These are phyloP conservation scores for Heterobasidion irregulare DNA, from an alignment of 1,284 basidiomycete species.

Conservation along the genomic window DNA sequence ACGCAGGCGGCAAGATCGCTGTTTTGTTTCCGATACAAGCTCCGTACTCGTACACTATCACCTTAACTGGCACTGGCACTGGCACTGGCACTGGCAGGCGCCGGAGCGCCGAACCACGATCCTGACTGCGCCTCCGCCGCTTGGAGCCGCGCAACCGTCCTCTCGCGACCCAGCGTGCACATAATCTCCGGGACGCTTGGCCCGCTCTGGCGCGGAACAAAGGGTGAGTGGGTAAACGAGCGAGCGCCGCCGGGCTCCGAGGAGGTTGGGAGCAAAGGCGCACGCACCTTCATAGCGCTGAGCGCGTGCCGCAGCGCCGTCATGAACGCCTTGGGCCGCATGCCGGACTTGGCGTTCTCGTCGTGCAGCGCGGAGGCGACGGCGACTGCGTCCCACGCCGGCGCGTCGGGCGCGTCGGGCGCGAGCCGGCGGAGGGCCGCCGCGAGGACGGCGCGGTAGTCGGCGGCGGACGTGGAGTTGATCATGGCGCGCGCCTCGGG, in stretches of 20 bases:
- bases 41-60: background rate
- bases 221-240: background rate
- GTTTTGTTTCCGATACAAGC: too few relatives aligned
- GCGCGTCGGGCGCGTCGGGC: background rate
- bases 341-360: slow-evolving; percentile 25
- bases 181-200: slow-evolving; percentile 39
- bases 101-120: slow-evolving; percentile 4
- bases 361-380: slow-evolving; percentile 7
- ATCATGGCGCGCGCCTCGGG: slow-evolving; percentile 51
- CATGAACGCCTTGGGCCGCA: slow-evolving; percentile 55
- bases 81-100: too few relatives aligned
- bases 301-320: slow-evolving; percentile 68
- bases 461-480: slow-evolving; percentile 23
- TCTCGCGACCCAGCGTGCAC: slow-evolving; percentile 30
- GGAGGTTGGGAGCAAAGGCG: background rate
- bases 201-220: slow-evolving; percentile 27
- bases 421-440: background rate
- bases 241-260: background rate
- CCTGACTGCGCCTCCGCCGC: slow-evolving; percentile 7
- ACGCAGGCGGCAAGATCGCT: too few relatives aligned
- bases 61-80: too few relatives aligned
- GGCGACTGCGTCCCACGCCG: slow-evolving; percentile 6
- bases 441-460: slow-evolving; percentile 14
- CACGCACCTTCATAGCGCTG: slow-evolving; percentile 67
- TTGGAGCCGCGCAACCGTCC: slow-evolving; percentile 22